Base-by-base conservation (phyloP, 768 basidiomycete species). In the Serendipita sp. region DNA sequence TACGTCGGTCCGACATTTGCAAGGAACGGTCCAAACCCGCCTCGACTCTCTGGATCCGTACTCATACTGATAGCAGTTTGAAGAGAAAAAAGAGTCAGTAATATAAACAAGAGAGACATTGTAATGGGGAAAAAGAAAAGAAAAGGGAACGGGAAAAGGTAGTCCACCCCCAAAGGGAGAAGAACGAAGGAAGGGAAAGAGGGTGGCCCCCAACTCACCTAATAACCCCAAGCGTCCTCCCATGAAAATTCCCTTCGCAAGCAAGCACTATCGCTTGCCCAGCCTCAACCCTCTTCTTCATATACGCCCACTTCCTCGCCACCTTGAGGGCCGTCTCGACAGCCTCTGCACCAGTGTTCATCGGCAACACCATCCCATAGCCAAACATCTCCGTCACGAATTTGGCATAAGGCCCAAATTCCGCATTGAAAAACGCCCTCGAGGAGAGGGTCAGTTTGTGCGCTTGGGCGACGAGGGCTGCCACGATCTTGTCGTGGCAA, bases 261-360 rank as follows among this genome's bases (percentile, higher is more conserved):
- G 86, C 86, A 45, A 98, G 76, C 7, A 99, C 79, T 69, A 93
- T 81, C 0, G 95, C 96, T 68, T 86, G 79, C 53, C 88, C 90
- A 62, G 84, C 83, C 56, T 82, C 77, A 33, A 90, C 85, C 43
- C 82, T 84, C 76, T 91, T 98, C 75, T 81, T 81, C 76, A 79
- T 79, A 74, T 98, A 97, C 1, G 88, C 95, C 96, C 96, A 98
- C 76, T 97, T 97, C 67, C 96, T 76, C 0, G 96, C 86, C 17
- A 98, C 79, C 79, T 99, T 99, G 71, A 99, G 73, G n/a, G 86
- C 83, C 0, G 94, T 96, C 76, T 99, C 96, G 62, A 98, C 96
- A 5, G 96, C 96, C 70, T 99, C 96, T 0, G 93, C 93, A 50
- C 95, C 95, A 0, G 95, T 98, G 79, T 99, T 99, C 93, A 98